Conservation (phyloP, 2,329 filamentous ascomycete genomes). For the Fusarium sp. region DNA sequence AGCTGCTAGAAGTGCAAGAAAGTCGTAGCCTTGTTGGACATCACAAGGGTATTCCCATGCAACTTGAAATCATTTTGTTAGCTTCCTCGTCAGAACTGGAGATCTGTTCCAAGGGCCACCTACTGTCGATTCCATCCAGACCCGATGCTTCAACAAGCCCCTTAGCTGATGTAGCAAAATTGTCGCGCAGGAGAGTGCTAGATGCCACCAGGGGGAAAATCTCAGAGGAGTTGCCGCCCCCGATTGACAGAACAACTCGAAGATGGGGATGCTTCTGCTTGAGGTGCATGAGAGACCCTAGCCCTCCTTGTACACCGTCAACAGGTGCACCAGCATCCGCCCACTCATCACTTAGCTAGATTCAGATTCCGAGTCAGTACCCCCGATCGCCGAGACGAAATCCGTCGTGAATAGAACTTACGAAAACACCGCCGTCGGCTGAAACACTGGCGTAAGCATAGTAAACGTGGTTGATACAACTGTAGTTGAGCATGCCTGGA, state of each 20-base stretch:
- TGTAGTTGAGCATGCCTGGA: conserved; percentile 77
- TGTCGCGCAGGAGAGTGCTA: conserved; percentile 67
- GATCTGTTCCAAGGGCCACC: conserved; percentile 31
- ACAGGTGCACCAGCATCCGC: conserved; percentile 78
- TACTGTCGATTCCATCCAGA: conserved; percentile 73
- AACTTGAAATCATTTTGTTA: conserved; percentile 59
- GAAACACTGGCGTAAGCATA: conserved; percentile 83
- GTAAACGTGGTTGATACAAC: conserved; percentile 82
- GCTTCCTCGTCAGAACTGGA: background rate
- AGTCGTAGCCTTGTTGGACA: conserved; percentile 73
- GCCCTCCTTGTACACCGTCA: conserved; percentile 74
- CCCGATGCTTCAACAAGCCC: conserved; percentile 75
- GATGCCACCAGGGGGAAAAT: conserved; percentile 74
- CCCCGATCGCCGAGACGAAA: conserved; percentile 5
- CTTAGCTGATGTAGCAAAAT: conserved; percentile 74
- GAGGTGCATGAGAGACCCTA: conserved; percentile 77
- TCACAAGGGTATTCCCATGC: conserved; percentile 82
- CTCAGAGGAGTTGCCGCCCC: conserved; percentile 71
- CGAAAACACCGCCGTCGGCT: conserved; percentile 77
- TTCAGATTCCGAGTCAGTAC: conserved; percentile 41
- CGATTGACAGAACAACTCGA: conserved; percentile 80
- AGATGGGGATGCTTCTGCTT: conserved; percentile 77
- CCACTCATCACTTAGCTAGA: conserved; percentile 80
- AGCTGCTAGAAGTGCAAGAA: conserved; percentile 72
- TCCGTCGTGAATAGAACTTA: conserved; percentile 55